Percentiles rank a stretch among this genome's conserved stretches.
Evolutionary conservation across 2,329 filamentous ascomycete genomes (phyloP).

Genomic region (Penicillium sp.): DNA sequence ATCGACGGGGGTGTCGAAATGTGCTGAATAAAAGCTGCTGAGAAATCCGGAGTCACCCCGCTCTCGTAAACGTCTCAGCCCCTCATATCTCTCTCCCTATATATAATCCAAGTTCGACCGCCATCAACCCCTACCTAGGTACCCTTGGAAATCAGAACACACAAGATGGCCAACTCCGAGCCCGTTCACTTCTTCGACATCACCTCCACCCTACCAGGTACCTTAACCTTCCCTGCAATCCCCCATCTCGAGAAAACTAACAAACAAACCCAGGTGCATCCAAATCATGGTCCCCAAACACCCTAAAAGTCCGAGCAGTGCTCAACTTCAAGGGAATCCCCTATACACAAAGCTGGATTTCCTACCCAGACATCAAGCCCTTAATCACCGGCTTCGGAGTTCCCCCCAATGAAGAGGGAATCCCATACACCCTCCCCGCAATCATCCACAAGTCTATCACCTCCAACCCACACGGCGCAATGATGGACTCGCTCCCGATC

Average conservation of each 20-base stretch:
- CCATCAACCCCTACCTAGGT: no score
- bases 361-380: constrained; percentile 27
- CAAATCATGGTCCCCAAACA: constrained; percentile 30
- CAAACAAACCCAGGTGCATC: constrained; percentile 18
- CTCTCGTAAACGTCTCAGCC: neutral
- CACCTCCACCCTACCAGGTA: constrained; percentile 26
- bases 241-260: neutral
- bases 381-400: constrained; percentile 24
- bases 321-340: constrained; percentile 28
- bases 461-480: constrained; percentile 22
- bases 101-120: no score
- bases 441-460: constrained; percentile 27
- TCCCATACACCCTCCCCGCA: constrained; percentile 32
- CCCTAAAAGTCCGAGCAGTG: constrained; percentile 22
- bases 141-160: neutral
- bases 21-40: neutral
- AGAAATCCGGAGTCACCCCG: constrained; percentile 8
- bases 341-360: constrained; percentile 26
- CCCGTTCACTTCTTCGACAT: constrained; percentile 36
- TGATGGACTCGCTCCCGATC: constrained; percentile 35
- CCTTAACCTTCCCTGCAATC: neutral
- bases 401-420: constrained; percentile 13
- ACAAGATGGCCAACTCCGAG: constrained; percentile 20
- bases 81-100: no score
- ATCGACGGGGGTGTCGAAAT: neutral